Base-by-base conservation (phyloP, 176 grass and related monocot species). In the Saccharum spontaneum region DNA sequence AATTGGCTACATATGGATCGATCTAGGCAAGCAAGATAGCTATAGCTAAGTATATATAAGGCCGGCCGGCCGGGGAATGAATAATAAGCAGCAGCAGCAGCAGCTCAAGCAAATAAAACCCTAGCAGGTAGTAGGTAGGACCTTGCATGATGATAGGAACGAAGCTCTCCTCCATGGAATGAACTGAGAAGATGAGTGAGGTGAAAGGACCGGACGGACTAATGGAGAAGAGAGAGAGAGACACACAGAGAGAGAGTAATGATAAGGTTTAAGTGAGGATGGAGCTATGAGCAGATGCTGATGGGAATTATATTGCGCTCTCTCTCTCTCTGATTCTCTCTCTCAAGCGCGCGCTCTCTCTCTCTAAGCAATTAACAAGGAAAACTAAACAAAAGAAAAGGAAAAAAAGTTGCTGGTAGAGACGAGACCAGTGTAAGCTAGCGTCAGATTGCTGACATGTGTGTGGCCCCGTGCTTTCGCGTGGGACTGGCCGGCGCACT, bases 1-100 rank as follows among this genome's bases (percentile, higher is more conserved):
- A 3, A 45, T n/a, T 34, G 69, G 48, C 72, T 50, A 55, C 73
- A 63, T 43, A 52, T 44, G 38, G 38, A 73, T 73, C 41, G 43
- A 73, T 44, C 71, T 84, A 26, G 59, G 82, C 31, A 80, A 66
- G 41, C 30, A 75, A 64, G 18, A 4, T 0, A 50, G 49, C 49
- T 52, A 45, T 31, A 65, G 82, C 63, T 50, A 61, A n/a, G 77
- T 81, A 77, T 89, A 89, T 85, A 85, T 89, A 86, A 54, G 40
- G 74, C 28, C 9, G 15, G 55, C 39, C 13, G n/a, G 55, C 6
- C 10, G 60, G 62, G 26, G 61, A 23, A 60, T 60, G 55, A 23
- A 60, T 12, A 10, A 11, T 11, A 24, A 60, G 57, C 20, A 23
- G 22, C 22, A 50, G 22, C 22, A 50, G 46, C 1, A 60, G 55